These are phyloP conservation scores for Lophiotrema nucula DNA, from an alignment of 495 filamentous ascomycete genomes.

Conservation along the genomic window DNA sequence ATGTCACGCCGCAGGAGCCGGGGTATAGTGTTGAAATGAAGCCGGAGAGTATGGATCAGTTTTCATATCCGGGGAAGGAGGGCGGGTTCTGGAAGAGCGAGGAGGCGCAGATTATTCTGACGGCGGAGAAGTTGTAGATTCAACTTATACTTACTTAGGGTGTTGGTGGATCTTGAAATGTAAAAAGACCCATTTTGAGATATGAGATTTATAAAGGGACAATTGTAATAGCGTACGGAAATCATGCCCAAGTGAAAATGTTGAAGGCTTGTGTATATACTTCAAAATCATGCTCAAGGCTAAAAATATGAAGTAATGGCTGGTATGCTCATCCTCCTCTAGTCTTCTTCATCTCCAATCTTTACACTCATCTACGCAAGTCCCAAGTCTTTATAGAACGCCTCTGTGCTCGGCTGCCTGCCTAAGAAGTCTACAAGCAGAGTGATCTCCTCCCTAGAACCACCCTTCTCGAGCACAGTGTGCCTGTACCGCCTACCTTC, in stretches of 20 bases:
- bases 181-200: no score
- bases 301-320: no score
- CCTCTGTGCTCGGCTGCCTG: slow-evolving; percentile 66
- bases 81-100: slow-evolving; percentile 66
- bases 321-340: no score
- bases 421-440: slow-evolving; percentile 71
- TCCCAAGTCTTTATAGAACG: slow-evolving; percentile 76
- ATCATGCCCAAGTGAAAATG: no score
- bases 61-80: slow-evolving; percentile 68
- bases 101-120: slow-evolving; percentile 43
- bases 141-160: no score
- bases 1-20: slow-evolving; percentile 76
- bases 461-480: slow-evolving; percentile 70
- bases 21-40: slow-evolving; percentile 95
- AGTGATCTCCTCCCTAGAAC: slow-evolving; percentile 72
- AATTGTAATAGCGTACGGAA: no score
- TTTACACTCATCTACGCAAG: slow-evolving; percentile 51
- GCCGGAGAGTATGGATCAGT: slow-evolving; percentile 77
- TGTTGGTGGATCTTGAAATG: no score
- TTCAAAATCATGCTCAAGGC: no score
- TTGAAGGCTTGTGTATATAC: no score
- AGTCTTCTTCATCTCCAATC: neutral
- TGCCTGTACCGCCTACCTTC: slow-evolving; percentile 70
- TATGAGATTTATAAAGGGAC: no score
- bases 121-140: slow-evolving; percentile 42